Percentiles rank a stretch among this genome's conserved stretches.
phyloP scores from a whole-genome alignment of 2,329 filamentous ascomycete species.

The Diaporthe sp. region DNA sequence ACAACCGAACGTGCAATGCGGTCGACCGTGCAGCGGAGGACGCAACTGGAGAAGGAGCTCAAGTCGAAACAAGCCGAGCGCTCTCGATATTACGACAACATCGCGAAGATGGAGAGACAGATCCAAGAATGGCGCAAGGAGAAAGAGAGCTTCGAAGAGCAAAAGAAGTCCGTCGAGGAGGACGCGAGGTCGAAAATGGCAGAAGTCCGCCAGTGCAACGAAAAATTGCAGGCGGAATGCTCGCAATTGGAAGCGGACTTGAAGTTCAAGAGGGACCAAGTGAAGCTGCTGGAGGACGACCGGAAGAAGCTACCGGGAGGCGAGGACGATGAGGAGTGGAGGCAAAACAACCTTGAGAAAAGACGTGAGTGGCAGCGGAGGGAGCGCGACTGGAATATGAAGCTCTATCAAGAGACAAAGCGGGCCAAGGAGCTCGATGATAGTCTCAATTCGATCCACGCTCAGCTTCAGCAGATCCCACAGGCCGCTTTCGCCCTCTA shows the following conservation, averaged over 20 bases:
- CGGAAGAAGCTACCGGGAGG: slow-evolving; percentile 74
- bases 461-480: slow-evolving; percentile 59
- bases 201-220: slow-evolving; percentile 68
- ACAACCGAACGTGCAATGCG: slow-evolving; percentile 86
- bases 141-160: slow-evolving; percentile 66
- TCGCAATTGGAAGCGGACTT: slow-evolving; percentile 79
- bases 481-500: slow-evolving; percentile 55
- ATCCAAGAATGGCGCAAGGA: slow-evolving; percentile 72
- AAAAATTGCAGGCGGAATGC: slow-evolving; percentile 74
- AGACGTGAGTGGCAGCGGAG: slow-evolving; percentile 70
- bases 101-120: slow-evolving; percentile 76
- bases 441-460: slow-evolving; percentile 61
- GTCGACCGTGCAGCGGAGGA: slow-evolving; percentile 81
- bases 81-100: slow-evolving; percentile 78
- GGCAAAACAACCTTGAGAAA: slow-evolving; percentile 64
- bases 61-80: slow-evolving; percentile 79
- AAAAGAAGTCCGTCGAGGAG: slow-evolving; percentile 65
- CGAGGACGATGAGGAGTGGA: slow-evolving; percentile 72
- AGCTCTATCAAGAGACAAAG: slow-evolving; percentile 62
- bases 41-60: slow-evolving; percentile 81
- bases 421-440: slow-evolving; percentile 62
- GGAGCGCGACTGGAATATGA: slow-evolving; percentile 66
- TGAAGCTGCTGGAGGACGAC: slow-evolving; percentile 81
- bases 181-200: slow-evolving; percentile 67
- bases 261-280: slow-evolving; percentile 76